These are phyloP conservation scores for Caryopteris hybrid DNA, from an alignment of 305 asterid genomes.

Conservation along the genomic window DNA sequence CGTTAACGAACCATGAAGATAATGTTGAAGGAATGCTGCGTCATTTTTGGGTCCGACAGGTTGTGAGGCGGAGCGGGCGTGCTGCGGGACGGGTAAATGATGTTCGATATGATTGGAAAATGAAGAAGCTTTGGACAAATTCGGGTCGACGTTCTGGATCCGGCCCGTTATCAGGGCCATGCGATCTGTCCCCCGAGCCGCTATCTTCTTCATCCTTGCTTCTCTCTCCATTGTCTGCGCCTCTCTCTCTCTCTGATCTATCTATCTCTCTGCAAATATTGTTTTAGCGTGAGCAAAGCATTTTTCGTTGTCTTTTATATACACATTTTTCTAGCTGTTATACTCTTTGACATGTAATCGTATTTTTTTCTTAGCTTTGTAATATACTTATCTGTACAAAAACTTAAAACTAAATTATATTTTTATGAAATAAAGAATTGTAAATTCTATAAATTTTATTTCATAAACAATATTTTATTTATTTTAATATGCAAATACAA, in stretches of 20 bases:
- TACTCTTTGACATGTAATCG: too few species aligned
- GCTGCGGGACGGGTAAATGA: constrained; percentile 1
- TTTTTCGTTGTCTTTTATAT: neutral
- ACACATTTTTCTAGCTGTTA: too few species aligned
- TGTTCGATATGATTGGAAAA: constrained; percentile 5
- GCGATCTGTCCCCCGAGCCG: constrained; percentile 37
- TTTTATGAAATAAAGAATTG: too few species aligned
- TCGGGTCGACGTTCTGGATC: constrained; percentile 16
- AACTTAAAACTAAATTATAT: too few species aligned
- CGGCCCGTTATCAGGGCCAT: constrained; percentile 42
- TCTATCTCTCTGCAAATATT: too few species aligned
- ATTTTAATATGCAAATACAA: too few species aligned
- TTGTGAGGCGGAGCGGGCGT: constrained; percentile 21
- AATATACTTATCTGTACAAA: too few species aligned
- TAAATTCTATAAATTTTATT: too few species aligned
- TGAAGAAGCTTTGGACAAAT: constrained; percentile 17
- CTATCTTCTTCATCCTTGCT: constrained; percentile 42
- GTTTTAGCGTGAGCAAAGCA: neutral
- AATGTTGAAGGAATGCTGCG: constrained; percentile 6
- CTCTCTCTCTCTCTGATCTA: neutral
- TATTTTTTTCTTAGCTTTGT: too few species aligned
- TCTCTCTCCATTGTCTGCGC: constrained; percentile 31
- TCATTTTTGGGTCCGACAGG: neutral
- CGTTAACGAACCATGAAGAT: constrained; percentile 4
- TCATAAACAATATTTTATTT: too few species aligned